Evolutionary conservation across 352 stramenopile genomes (phyloP).

Genomic region (Phytopythium oedochilum): DNA sequence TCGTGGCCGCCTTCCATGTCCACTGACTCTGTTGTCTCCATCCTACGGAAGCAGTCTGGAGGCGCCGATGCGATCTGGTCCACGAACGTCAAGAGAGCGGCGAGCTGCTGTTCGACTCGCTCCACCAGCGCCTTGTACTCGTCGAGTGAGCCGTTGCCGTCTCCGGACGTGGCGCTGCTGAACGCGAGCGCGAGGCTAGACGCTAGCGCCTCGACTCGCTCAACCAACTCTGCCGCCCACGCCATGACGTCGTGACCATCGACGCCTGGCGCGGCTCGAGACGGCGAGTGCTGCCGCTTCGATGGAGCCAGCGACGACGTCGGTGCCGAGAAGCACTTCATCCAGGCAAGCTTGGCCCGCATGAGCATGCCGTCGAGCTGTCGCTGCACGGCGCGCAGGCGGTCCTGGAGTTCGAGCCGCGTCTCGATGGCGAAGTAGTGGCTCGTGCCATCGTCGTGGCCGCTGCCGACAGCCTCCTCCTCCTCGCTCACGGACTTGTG

Average conservation of each 20-base stretch:
- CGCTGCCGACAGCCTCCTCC: background rate
- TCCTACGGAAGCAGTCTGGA: slow-evolving; percentile 4
- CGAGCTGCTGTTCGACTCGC: slow-evolving; percentile 33
- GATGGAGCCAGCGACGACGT: background rate
- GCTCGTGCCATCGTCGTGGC: slow-evolving; percentile 19
- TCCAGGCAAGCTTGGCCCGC: slow-evolving; percentile 56
- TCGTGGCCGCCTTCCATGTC: slow-evolving; percentile 2
- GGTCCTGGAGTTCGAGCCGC: slow-evolving; percentile 40
- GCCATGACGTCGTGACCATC: background rate
- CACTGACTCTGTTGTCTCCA: background rate
- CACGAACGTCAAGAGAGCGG: slow-evolving; percentile 18
- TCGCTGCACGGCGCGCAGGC: slow-evolving; percentile 29
- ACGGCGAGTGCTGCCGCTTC: slow-evolving; percentile 3
- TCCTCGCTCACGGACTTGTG: background rate
- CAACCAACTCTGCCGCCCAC: slow-evolving; percentile 30
- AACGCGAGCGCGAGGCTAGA: slow-evolving; percentile 16
- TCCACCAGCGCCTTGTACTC: slow-evolving; percentile 47
- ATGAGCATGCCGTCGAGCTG: slow-evolving; percentile 37
- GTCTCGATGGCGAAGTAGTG: slow-evolving; percentile 65
- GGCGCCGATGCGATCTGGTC: slow-evolving; percentile 1
- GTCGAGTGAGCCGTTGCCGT: slow-evolving; percentile 20
- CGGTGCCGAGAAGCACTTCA: slow-evolving; percentile 40
- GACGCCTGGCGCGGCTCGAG: background rate
- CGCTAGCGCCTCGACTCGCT: slow-evolving; percentile 34
- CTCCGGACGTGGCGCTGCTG: background rate